Conservation (phyloP, 1,284 basidiomycete genomes). For the Boletus subluridellus region DNA sequence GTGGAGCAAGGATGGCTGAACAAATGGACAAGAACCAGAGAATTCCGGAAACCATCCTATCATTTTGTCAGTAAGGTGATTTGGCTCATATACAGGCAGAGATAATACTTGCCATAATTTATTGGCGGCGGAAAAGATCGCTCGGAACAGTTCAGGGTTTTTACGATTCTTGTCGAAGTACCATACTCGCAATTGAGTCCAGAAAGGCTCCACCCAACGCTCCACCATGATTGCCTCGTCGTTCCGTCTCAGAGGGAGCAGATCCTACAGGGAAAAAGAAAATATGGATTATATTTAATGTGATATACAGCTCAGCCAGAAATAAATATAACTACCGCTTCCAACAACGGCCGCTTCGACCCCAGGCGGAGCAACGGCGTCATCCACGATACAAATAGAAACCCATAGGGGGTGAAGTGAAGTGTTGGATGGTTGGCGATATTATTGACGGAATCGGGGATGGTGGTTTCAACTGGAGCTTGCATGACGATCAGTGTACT, state of each 20-base stretch:
- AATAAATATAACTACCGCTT: conserved; percentile 33
- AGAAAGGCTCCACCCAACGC: conserved; percentile 27
- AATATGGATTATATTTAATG: conserved; percentile 16
- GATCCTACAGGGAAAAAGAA: conserved; percentile 18
- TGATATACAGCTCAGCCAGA: conserved; percentile 24
- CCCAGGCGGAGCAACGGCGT: conserved; percentile 27
- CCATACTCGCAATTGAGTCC: conserved; percentile 21
- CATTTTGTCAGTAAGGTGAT: not conserved
- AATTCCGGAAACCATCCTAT: conserved; percentile 27
- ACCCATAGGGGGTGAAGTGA: conserved; percentile 8
- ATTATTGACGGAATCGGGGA: conserved; percentile 17
- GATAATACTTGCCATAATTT: conserved; percentile 16
- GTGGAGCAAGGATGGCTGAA: conserved; percentile 23
- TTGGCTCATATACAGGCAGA: not conserved
- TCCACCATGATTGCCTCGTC: conserved; percentile 28
- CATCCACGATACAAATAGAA: conserved; percentile 27
- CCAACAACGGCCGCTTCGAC: conserved; percentile 29
- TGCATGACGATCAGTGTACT: conserved; percentile 28
- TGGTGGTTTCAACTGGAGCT: conserved; percentile 16
- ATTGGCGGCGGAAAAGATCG: conserved; percentile 17
- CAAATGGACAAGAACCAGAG: conserved; percentile 30
- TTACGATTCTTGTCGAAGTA: conserved; percentile 16
- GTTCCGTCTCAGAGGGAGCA: conserved; percentile 27
- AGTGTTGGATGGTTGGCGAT: conserved; percentile 24
- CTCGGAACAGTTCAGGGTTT: conserved; percentile 18